Conservation (phyloP, 2,329 filamentous ascomycete genomes). For the Fusarium nurragi region DNA sequence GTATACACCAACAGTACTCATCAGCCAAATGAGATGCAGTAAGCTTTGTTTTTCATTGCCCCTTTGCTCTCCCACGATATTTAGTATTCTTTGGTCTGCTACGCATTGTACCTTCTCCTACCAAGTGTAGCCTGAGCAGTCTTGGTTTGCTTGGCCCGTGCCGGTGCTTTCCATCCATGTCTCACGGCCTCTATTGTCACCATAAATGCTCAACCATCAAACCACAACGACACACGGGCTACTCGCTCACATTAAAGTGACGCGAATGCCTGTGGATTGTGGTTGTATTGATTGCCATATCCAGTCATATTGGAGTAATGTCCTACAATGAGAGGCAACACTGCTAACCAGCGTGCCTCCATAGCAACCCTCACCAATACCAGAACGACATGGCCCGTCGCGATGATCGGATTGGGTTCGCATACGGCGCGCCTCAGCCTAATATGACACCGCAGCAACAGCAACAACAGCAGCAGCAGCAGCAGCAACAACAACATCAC, state of each 20-base stretch:
- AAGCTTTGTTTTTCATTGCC: conserved; percentile 60
- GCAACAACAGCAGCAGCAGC: conserved; percentile 47
- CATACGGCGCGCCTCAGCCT: conserved; percentile 53
- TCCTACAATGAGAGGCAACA: conserved; percentile 39
- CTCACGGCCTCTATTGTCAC: conserved; percentile 9
- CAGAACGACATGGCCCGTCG: conserved; percentile 61
- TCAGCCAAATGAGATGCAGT: conserved; percentile 67
- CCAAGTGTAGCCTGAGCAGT: conserved; percentile 29
- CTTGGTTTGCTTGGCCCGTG: conserved; percentile 7
- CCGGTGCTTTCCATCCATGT: conserved; percentile 1
- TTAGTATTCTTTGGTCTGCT: conserved; percentile 21
- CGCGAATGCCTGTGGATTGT: conserved; percentile 7
- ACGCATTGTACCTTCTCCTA: conserved; percentile 31
- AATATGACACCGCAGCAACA: conserved; percentile 51
- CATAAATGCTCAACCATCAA: conserved; percentile 35
- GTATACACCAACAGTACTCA: conserved; percentile 65
- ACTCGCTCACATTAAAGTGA: conserved; percentile 23
- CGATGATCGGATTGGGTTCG: conserved; percentile 55
- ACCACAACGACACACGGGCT: conserved; percentile 15
- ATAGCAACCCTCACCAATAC: conserved; percentile 58
- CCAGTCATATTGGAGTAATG: conserved; percentile 42
- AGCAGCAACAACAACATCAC: conserved; percentile 51
- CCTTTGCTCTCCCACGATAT: conserved; percentile 39
- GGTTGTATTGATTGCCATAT: conserved; percentile 27
- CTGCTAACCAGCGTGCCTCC: conserved; percentile 44